phyloP scores from a whole-genome alignment of 2,329 filamentous ascomycete genomes.

The Fusarium subglutinans region DNA sequence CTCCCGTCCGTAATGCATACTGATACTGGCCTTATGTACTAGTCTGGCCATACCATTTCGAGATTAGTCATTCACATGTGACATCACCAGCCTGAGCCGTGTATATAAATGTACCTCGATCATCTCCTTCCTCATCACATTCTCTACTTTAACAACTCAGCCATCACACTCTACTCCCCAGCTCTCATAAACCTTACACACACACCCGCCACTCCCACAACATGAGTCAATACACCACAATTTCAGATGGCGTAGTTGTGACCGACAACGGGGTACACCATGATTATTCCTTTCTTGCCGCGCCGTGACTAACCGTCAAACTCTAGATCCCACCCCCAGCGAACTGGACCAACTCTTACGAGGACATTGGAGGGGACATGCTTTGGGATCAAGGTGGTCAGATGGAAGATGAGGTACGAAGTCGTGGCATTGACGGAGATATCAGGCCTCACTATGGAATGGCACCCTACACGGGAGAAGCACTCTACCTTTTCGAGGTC shows the following conservation, averaged over 20 bases:
- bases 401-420: not conserved
- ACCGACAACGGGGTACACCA: not conserved
- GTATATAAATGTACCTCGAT: not conserved
- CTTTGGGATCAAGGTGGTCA: not conserved
- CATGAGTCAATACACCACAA: not conserved
- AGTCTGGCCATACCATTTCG: rapidly evolving
- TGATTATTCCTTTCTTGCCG: not conserved
- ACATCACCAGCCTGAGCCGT: not conserved
- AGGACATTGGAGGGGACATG: not conserved
- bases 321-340: not conserved
- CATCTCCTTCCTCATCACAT: rapidly evolving
- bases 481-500: not conserved
- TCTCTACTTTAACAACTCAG: rapidly evolving
- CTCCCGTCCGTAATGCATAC: not conserved
- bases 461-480: not conserved
- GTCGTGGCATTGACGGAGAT: not conserved
- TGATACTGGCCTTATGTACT: not conserved
- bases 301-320: not conserved
- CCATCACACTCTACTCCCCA: rapidly evolving
- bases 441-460: not conserved
- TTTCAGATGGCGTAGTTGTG: not conserved
- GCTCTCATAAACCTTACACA: rapidly evolving
- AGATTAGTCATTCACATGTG: not conserved
- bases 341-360: not conserved
- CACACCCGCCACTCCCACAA: rapidly evolving